These are phyloP conservation scores for Populus tremula DNA, from an alignment of 345 rosid genomes.

Conservation along the genomic window DNA sequence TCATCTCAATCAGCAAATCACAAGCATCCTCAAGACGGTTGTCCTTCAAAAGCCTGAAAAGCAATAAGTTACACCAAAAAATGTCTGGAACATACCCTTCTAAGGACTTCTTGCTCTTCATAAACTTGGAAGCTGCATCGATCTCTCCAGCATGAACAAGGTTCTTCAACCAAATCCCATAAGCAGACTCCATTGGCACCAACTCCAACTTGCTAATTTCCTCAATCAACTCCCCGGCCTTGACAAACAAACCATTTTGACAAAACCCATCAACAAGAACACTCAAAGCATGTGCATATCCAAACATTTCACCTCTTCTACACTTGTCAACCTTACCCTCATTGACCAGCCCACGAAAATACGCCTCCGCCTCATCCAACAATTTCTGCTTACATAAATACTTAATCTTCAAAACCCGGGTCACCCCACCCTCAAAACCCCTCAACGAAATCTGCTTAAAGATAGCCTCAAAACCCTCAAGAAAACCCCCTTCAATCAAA, in stretches of 20 bases:
- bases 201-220: conserved; percentile 40
- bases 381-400: conserved; percentile 51
- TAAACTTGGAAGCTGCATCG: conserved; percentile 51
- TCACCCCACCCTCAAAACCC: conserved; percentile 47
- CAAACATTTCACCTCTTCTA: background rate
- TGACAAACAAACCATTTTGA: conserved; percentile 33
- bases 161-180: conserved; percentile 54
- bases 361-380: conserved; percentile 54
- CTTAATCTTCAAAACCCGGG: conserved; percentile 60
- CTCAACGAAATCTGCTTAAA: conserved; percentile 49
- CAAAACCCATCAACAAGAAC: conserved; percentile 56
- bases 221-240: conserved; percentile 55
- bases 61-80: conserved; percentile 52
- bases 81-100: conserved; percentile 60
- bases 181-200: conserved; percentile 47
- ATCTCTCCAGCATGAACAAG: conserved; percentile 47
- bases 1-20: conserved; percentile 74
- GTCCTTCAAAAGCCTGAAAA: conserved; percentile 53
- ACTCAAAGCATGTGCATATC: conserved; percentile 32
- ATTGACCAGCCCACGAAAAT: conserved; percentile 41
- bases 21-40: conserved; percentile 53
- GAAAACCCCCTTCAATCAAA: conserved; percentile 59
- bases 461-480: conserved; percentile 46
- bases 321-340: background rate
- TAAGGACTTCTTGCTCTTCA: conserved; percentile 42